Evolutionary conservation across 176 grass and related monocot species (phyloP), one percentile per base, ranked within the genome.

Genomic region (Musa troglodytarum): DNA sequence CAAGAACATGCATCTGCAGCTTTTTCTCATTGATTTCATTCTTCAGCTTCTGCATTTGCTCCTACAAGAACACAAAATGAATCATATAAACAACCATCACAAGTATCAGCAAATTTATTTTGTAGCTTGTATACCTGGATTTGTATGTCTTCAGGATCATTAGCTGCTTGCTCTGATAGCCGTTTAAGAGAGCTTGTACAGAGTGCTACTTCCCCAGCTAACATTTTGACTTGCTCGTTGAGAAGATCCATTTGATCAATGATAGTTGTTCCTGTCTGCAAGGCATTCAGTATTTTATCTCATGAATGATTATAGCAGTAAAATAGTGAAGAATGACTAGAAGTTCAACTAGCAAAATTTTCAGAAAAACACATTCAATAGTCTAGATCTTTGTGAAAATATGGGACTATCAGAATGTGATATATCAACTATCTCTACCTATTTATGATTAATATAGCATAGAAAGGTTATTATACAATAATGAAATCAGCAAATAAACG

Each of bases 191-290:
- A 89, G 75, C 94, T 98, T 73, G 90, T 93, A 80, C 90, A 93
- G 65, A 98, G 68, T 82, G 94, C 94, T 70, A 93, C 85, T 82
- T 98, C 94, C 53, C 94, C 94, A 50, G 88, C 86, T 43, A 93
- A 72, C 94, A 93, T 98, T 83, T 98, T 98, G 59, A 98, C 88
- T 79, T 93, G 94, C 76, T 98, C 94, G 63, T 87, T 83, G 20
- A 97, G 88, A 88, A 98, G 94, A 87, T 98, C 94, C 75, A 98
- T 98, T 89, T 98, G 94, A 88, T 98, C 94, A 62, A 91, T 81
- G 2, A 98, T 98, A 76, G 94, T 93, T 78, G 86, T 87, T 85
- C 94, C 94, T 65, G 88, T 85, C 94, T 98, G 75, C 52, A 86
- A 76, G 54, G 74, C 19, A 90, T 57, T 52, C 63, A 84, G 23